These are phyloP conservation scores for Ceratobasidium sp. DNA, from an alignment of 1,284 basidiomycete species.

Conservation along the genomic window DNA sequence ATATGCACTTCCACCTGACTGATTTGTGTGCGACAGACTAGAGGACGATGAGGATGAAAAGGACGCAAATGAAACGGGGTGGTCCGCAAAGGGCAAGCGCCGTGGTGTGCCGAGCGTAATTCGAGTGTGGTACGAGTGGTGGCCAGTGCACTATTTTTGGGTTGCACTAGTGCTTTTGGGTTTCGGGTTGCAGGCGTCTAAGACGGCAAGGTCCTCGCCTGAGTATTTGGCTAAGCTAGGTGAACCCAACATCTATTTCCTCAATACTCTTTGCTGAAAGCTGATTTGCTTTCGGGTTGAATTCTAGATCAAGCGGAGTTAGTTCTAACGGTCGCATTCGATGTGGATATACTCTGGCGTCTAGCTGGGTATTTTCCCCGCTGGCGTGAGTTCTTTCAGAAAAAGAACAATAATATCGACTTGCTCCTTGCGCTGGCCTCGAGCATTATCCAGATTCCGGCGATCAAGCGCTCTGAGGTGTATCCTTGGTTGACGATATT, in stretches of 20 bases:
- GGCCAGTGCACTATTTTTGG: conserved; percentile 71
- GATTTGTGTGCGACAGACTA: conserved; percentile 46
- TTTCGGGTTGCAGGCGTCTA: conserved; percentile 81
- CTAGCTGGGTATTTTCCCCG: conserved; percentile 79
- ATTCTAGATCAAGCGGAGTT: conserved; percentile 74
- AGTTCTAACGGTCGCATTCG: conserved; percentile 85
- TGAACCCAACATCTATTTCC: conserved; percentile 43
- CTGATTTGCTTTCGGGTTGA: background rate
- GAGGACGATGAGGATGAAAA: conserved; percentile 65
- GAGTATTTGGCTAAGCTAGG: conserved; percentile 60
- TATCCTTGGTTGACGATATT: conserved; percentile 95
- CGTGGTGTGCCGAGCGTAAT: conserved; percentile 44
- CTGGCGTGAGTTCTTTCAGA: conserved; percentile 81
- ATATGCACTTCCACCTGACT: conserved; percentile 1
- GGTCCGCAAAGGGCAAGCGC: conserved; percentile 63
- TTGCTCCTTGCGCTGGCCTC: conserved; percentile 82
- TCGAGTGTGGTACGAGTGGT: conserved; percentile 41
- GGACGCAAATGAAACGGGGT: conserved; percentile 69
- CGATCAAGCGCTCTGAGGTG: conserved; percentile 68
- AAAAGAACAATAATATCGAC: conserved; percentile 81
- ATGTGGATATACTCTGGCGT: conserved; percentile 87
- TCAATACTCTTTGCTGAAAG: background rate
- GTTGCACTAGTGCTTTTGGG: conserved; percentile 78
- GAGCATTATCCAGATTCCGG: conserved; percentile 88
- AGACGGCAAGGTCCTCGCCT: conserved; percentile 66